Evolutionary conservation across 2,329 filamentous ascomycete species (phyloP).

Genomic region (Sporothrix variecibatus): DNA sequence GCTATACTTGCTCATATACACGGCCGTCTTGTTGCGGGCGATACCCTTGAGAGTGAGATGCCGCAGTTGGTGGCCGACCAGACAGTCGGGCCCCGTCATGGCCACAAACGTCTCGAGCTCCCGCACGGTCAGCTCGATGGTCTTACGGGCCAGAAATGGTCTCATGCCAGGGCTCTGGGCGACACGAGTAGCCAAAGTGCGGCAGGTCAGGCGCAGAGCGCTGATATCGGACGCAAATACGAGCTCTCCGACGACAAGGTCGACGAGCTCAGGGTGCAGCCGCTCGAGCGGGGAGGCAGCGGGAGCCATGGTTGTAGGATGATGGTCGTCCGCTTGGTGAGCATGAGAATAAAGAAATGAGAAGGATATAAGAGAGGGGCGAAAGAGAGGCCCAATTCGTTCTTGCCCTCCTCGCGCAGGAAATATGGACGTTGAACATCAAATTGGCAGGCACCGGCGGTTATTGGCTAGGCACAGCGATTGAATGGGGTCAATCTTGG

Average conservation of each 20-base stretch:
- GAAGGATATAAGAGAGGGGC: background rate
- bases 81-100: background rate
- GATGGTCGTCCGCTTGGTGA: background rate
- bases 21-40: constrained; percentile 4
- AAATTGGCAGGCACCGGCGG: background rate
- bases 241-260: constrained; percentile 11
- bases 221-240: background rate
- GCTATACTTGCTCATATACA: background rate
- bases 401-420: background rate
- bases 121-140: constrained; percentile 7
- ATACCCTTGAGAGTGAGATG: constrained; percentile 21
- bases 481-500: background rate
- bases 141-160: background rate
- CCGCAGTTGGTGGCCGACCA: background rate
- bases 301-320: background rate
- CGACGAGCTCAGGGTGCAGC: constrained; percentile 18
- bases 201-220: constrained; percentile 15
- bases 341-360: background rate
- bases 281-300: constrained; percentile 2
- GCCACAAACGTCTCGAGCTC: constrained; percentile 12
- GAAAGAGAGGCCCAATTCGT: background rate
- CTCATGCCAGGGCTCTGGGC: background rate
- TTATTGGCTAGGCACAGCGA: background rate
- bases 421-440: background rate
- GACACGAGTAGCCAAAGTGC: background rate